Conservation (phyloP, 371 early-diverging fungal genomes). For the Smittium culicis region DNA sequence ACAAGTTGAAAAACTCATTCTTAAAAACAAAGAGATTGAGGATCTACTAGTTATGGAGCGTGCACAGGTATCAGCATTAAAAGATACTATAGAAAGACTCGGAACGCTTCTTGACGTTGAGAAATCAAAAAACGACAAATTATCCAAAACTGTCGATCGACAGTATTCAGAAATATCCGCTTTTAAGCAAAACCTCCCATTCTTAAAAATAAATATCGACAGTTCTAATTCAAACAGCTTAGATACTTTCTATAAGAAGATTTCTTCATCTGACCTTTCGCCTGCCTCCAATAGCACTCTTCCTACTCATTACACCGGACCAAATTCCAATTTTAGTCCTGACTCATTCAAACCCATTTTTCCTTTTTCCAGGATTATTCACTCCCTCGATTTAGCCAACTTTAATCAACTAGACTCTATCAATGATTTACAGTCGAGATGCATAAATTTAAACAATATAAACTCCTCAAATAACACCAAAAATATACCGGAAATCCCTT, state of each 20-base stretch:
- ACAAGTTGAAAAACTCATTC: conserved; percentile 19
- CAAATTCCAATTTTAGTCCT: not conserved
- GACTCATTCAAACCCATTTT: too few species aligned
- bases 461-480: not conserved
- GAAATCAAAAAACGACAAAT: not conserved
- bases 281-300: not conserved
- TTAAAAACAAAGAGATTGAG: conserved; percentile 15
- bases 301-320: not conserved
- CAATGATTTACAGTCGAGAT: not conserved
- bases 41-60: conserved; percentile 30
- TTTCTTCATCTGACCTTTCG: not conserved
- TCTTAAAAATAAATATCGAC: not conserved
- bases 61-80: conserved; percentile 21
- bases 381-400: not conserved
- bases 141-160: not conserved
- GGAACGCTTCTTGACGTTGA: conserved; percentile 20
- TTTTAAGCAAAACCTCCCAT: not conserved
- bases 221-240: not conserved
- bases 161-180: not conserved
- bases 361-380: not conserved
- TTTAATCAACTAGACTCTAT: too few species aligned
- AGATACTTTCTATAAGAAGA: not conserved
- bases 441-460: not conserved
- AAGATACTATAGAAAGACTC: conserved; percentile 20
- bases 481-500: not conserved